phyloP scores from a whole-genome alignment of 208 protist species.

The Jaenimonas drosophilae region DNA sequence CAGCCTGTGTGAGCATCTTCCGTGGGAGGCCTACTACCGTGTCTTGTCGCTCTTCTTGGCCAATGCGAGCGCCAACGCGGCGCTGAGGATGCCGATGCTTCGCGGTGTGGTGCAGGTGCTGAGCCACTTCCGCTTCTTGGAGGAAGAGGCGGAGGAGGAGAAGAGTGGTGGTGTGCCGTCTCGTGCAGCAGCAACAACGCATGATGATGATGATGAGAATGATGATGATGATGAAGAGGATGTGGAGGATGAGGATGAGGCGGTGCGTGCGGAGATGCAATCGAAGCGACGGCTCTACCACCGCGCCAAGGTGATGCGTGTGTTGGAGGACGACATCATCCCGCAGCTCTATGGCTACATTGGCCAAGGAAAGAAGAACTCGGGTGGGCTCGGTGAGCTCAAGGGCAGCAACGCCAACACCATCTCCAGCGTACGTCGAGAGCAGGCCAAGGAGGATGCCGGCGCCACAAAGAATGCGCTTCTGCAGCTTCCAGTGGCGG shows the following conservation, averaged over 20 bases:
- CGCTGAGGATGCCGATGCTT: conserved; percentile 70
- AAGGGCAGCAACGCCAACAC: conserved; percentile 45
- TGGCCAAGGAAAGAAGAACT: conserved; percentile 18
- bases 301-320: conserved; percentile 47
- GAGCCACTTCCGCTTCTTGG: conserved; percentile 75
- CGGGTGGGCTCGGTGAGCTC: conserved; percentile 13
- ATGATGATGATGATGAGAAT: conserved; percentile 5
- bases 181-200: neutral
- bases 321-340: conserved; percentile 74
- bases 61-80: conserved; percentile 55
- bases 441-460: conserved; percentile 52
- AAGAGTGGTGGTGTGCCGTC: conserved; percentile 1
- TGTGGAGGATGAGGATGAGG: conserved; percentile 11
- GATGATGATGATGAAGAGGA: conserved; percentile 60
- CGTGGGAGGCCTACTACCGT: conserved; percentile 85
- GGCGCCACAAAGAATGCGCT: conserved; percentile 44
- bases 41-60: conserved; percentile 71
- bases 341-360: conserved; percentile 81
- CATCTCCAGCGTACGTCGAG: conserved; percentile 42
- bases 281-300: conserved; percentile 36
- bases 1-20: conserved; percentile 45
- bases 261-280: conserved; percentile 15
- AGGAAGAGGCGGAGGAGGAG: conserved; percentile 13
- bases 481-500: conserved; percentile 79
- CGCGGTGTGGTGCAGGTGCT: conserved; percentile 84